phyloP scores from a whole-genome alignment of 1,139 yeast genomes.

The Suhomyces terraborum region DNA sequence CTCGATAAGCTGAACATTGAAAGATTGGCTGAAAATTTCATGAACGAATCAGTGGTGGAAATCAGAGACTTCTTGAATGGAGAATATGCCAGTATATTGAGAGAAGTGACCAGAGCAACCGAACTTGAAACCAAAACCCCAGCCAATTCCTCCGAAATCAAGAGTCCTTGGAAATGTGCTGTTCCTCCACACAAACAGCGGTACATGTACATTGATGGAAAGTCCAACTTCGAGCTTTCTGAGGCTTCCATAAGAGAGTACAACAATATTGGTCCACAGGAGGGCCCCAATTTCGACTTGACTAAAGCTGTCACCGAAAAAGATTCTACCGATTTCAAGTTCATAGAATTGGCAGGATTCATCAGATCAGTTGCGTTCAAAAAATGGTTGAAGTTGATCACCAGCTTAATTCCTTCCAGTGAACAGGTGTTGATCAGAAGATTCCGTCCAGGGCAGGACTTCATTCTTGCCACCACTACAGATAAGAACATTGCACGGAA shows the following conservation, averaged over 20 bases:
- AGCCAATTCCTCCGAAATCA: conserved; percentile 53
- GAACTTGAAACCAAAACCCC: conserved; percentile 68
- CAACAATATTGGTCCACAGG: conserved; percentile 48
- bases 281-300: conserved; percentile 54
- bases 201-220: conserved; percentile 81
- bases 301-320: conserved; percentile 16
- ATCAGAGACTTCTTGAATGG: conserved; percentile 62
- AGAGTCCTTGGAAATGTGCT: conserved; percentile 84
- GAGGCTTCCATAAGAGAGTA: conserved; percentile 30
- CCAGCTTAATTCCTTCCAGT: conserved; percentile 64
- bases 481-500: conserved; percentile 48
- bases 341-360: conserved; percentile 59
- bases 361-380: conserved; percentile 63
- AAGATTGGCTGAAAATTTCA: conserved; percentile 52
- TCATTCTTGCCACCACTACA: conserved; percentile 82
- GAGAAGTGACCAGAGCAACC: conserved; percentile 47
- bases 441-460: conserved; percentile 94
- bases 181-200: conserved; percentile 94
- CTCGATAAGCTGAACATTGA: conserved; percentile 45
- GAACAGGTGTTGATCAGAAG: conserved; percentile 76
- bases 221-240: conserved; percentile 30
- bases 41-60: conserved; percentile 70
- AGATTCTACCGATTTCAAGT: conserved; percentile 28
- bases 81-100: conserved; percentile 52
- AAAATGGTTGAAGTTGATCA: conserved; percentile 67